Conservation (phyloP, 2,329 filamentous ascomycete genomes). For the Neonectria sp. region DNA sequence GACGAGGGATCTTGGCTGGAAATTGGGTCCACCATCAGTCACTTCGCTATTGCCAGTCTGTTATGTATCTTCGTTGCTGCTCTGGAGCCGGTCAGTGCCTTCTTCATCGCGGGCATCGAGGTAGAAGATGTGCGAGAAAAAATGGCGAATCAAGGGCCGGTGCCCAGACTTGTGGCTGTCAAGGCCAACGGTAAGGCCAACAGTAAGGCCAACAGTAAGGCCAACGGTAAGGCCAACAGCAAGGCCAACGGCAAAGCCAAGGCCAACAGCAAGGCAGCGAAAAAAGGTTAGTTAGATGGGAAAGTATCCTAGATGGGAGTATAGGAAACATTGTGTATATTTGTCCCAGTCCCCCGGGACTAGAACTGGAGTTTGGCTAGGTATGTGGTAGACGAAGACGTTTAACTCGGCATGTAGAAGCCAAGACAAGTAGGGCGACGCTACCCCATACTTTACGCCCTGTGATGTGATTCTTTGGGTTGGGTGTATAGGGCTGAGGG, state of each 20-base stretch:
- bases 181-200: slow-evolving; percentile 30
- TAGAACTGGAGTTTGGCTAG: not conserved
- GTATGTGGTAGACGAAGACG: slow-evolving; percentile 1
- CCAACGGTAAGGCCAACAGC: not conserved
- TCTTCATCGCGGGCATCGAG: slow-evolving; percentile 86
- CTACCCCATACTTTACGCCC: not conserved
- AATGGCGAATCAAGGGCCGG: slow-evolving; percentile 7
- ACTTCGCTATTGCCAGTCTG: slow-evolving; percentile 93
- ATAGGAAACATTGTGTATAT: slow-evolving; percentile 10
- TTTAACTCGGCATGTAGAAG: slow-evolving; percentile 2
- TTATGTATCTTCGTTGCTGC: slow-evolving; percentile 92
- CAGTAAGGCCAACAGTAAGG: slow-evolving; percentile 24
- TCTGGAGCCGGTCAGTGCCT: slow-evolving; percentile 87
- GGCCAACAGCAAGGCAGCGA: slow-evolving; percentile 14
- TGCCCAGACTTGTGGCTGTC: not conserved
- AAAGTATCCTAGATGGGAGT: slow-evolving; percentile 5
- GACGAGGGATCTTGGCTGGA: slow-evolving; percentile 98
- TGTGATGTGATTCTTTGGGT: slow-evolving; percentile 27
- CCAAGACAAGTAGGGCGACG: not conserved
- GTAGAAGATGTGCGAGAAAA: slow-evolving; percentile 59
- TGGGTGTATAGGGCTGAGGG: slow-evolving; percentile 40
- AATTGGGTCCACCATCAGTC: slow-evolving; percentile 96
- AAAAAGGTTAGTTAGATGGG: slow-evolving; percentile 41
- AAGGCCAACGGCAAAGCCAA: slow-evolving; percentile 17
- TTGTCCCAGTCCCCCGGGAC: slow-evolving; percentile 4